A percentile compares a stretch with the other conserved stretches of the same genome.
Evolutionary conservation across 2,329 filamentous ascomycete genomes (phyloP).

Genomic region (Trichoderma simmonsii): DNA sequence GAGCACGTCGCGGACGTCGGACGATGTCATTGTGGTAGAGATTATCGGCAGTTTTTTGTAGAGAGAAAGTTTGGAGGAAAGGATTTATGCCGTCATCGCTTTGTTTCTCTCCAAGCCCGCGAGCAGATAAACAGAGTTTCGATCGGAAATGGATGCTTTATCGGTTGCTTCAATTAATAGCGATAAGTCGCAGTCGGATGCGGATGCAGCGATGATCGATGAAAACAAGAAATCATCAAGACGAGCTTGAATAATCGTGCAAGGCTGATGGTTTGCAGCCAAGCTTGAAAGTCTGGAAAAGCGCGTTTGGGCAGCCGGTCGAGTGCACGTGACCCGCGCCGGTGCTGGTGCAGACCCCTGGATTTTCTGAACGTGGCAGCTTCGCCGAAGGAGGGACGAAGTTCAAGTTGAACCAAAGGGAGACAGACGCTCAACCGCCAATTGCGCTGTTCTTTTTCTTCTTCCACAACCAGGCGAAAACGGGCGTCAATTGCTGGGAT

Average conservation of each 20-base stretch:
- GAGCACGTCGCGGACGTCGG: conserved; percentile 85
- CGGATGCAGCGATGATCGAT: background rate
- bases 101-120: background rate
- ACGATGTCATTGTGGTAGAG: conserved; percentile 58
- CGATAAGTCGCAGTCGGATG: background rate
- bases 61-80: background rate
- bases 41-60: background rate
- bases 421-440: conserved; percentile 7
- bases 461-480: background rate
- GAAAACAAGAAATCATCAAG: no score
- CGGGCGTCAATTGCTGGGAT: background rate
- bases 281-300: background rate
- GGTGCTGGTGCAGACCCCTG: conserved; percentile 27
- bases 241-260: background rate
- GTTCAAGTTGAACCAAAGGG: background rate
- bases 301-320: background rate
- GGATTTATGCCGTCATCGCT: conserved; percentile 16
- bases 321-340: conserved; percentile 34
- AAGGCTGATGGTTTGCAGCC: conserved; percentile 4
- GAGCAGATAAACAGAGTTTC: background rate
- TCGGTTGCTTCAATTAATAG: background rate
- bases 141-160: background rate
- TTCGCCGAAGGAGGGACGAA: conserved; percentile 30
- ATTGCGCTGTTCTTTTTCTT: background rate
- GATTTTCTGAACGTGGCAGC: conserved; percentile 53